Evolutionary conservation across 768 basidiomycete genomes (phyloP).

Genomic region (Boletus rubescentipes): DNA sequence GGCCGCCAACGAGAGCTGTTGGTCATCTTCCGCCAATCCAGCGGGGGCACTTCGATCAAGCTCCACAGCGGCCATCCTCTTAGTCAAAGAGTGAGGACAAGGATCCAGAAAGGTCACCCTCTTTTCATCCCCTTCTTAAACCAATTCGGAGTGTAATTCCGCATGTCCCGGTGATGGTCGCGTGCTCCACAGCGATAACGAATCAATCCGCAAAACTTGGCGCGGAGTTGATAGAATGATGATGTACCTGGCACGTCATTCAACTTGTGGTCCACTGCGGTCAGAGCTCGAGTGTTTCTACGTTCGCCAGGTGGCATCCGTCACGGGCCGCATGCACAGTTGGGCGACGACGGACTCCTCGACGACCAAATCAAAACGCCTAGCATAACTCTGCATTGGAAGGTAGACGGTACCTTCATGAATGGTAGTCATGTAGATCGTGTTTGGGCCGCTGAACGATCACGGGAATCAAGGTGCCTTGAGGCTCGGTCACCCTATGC

Average conservation of each 20-base stretch:
- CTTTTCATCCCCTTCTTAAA: constrained; percentile 6
- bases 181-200: background rate
- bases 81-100: background rate
- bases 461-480: background rate
- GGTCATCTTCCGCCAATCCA: constrained; percentile 14
- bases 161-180: background rate
- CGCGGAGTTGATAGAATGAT: background rate
- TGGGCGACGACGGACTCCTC: no score
- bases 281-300: background rate
- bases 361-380: no score
- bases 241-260: background rate
- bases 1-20: background rate
- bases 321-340: no score
- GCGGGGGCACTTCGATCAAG: constrained; percentile 9
- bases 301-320: no score
- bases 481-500: background rate
- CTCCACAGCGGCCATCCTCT: constrained; percentile 11
- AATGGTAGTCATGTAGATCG: background rate
- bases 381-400: background rate
- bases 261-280: background rate
- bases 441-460: background rate
- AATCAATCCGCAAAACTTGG: background rate
- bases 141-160: background rate
- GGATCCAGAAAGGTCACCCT: background rate
- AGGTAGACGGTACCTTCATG: background rate